A percentile compares a stretch with the other conserved stretches of the same genome.
phyloP scores from a whole-genome alignment of 257 asterid species.

The Coffea eugenioides region DNA sequence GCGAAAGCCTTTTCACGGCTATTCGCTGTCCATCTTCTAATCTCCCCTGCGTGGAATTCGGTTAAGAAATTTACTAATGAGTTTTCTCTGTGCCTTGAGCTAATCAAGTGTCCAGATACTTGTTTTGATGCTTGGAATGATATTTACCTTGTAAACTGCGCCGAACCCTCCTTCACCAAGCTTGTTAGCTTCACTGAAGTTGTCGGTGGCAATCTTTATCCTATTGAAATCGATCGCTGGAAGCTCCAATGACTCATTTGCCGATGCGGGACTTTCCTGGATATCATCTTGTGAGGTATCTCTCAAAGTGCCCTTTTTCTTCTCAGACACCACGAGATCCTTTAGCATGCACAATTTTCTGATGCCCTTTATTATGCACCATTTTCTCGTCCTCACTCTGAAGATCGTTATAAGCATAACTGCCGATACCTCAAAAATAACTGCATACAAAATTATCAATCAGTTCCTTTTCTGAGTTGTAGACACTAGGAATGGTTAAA shows the following conservation, averaged over 20 bases:
- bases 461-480: no score
- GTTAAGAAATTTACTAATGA: not conserved
- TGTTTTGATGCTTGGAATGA: not conserved
- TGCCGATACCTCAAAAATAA: not conserved
- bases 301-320: not conserved
- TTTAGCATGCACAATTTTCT: not conserved
- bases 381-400: not conserved
- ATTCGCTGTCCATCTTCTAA: constrained; percentile 25
- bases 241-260: constrained; percentile 17
- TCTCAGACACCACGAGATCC: not conserved
- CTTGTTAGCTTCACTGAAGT: constrained; percentile 25
- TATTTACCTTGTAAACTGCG: constrained; percentile 28
- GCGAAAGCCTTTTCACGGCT: constrained; percentile 34
- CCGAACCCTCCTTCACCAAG: constrained; percentile 37
- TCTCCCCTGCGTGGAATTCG: constrained; percentile 14
- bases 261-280: constrained; percentile 4
- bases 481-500: no score
- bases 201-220: constrained; percentile 23
- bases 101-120: not conserved
- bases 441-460: not conserved
- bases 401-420: not conserved
- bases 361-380: not conserved
- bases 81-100: not conserved
- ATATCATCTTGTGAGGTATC: constrained; percentile 10
- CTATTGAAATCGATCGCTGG: constrained; percentile 21